phyloP scores from a whole-genome alignment of 371 early-diverging fungal species.

The Conidiobolus incongruus region DNA sequence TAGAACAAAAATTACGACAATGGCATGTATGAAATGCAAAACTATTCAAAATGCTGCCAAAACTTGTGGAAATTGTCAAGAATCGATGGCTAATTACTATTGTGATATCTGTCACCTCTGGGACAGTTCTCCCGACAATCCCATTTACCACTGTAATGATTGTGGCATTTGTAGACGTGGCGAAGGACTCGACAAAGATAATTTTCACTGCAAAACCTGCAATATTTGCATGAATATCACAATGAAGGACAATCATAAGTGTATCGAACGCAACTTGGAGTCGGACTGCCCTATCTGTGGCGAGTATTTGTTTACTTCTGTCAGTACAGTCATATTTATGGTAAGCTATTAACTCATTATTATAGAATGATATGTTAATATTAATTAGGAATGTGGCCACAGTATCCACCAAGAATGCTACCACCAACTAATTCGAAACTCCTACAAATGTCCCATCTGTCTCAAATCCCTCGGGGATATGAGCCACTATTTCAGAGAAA shows the following conservation, averaged over 20 bases:
- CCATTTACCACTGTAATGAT: constrained; percentile 78
- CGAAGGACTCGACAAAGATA: constrained; percentile 49
- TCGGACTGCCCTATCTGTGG: constrained; percentile 95
- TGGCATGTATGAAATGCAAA: constrained; percentile 85
- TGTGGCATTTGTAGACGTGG: constrained; percentile 91
- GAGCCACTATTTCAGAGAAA: too few species aligned
- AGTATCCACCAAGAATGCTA: too few species aligned
- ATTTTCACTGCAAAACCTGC: constrained; percentile 87
- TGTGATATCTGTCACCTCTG: constrained; percentile 86
- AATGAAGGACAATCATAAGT: constrained; percentile 59
- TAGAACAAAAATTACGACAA: constrained; percentile 49
- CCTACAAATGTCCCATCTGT: too few species aligned
- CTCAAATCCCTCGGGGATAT: too few species aligned
- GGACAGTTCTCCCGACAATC: constrained; percentile 59
- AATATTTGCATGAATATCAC: constrained; percentile 71
- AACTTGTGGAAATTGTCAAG: constrained; percentile 45
- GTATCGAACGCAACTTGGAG: constrained; percentile 81
- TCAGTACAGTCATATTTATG: constrained; percentile 65
- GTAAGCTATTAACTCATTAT: too few species aligned
- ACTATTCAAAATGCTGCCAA: constrained; percentile 58
- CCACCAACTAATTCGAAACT: too few species aligned
- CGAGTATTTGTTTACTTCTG: constrained; percentile 82
- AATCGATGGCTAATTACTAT: constrained; percentile 52
- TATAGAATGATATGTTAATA: too few species aligned
- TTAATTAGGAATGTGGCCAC: too few species aligned